Base-by-base conservation (phyloP, 2,329 filamentous ascomycete species). In the Magnaporthiopsis poae region DNA sequence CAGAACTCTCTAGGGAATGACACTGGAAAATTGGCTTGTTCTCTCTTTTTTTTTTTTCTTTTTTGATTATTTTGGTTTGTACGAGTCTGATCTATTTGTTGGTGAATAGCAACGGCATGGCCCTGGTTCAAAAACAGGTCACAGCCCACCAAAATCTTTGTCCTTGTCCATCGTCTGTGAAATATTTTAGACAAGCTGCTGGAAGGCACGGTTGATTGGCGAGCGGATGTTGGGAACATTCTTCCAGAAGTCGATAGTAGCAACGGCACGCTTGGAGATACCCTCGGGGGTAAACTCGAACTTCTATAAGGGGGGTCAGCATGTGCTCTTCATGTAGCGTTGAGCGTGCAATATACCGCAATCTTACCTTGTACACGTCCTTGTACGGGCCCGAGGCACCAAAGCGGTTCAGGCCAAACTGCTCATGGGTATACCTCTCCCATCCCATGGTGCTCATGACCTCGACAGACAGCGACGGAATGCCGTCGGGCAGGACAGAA, bases 261-360 rank as follows among this genome's bases (percentile, higher is more conserved):
- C 89, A 70, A 92, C 80, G 69, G 94, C 95, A 74, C 95, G 92
- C 90, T 98, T 97, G 82, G 91, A 84, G 78, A 99, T 90, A 71
- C 95, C 95, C 81, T 96, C 94, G 66, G 95, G 91, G 64, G 94
- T 99, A 85, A 99, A 98, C 81, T 98, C 95, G 82, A 99, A 99
- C 87, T 97, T 98, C 90, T 96, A 74, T 74, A 76, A 65, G 67
- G 31, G 31, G 64, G 73, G 46, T 56, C 46, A 56, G 46, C 21
- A 21, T 56, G 46, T 9, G n/a, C 9, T 56, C 21, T 52, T 9
- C 21, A 76, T 83, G 76, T 68, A 56, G 21, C n/a, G n/a, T 56
- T 25, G 46, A 13, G 18, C 46, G 60, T 29, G 2, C 18, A 39
- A 18, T 15, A 13, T 65, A 35, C 11, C 3, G 5, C 13, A 12